Base-by-base conservation (phyloP, 2,329 filamentous ascomycete genomes). In the Sclerotinia glacialis region DNA sequence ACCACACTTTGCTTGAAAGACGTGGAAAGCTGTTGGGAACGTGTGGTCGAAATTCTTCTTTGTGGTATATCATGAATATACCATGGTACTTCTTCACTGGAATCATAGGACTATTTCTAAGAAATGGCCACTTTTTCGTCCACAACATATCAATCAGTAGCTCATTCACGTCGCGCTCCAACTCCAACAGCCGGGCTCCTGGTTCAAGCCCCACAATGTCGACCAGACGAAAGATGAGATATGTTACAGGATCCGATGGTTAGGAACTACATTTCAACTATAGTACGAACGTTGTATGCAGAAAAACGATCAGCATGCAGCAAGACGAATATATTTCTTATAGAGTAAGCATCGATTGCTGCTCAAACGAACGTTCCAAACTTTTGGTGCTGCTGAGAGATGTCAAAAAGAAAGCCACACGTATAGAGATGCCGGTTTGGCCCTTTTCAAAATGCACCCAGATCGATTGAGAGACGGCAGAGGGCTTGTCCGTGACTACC, bases 1-100 rank as follows among this genome's bases (percentile, higher is more conserved):
- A 61, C 58, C 58, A 61, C 58, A 61, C 58, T 8, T 49, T 61
- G n/a, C 44, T 5, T 50, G 14, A 46, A 40, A 40, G 58, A 26
- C 46, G 46, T 37, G 21, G 28, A 49, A 49, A 26, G 31, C 26
- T n/a, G 42, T 34, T 23, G 26, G 34, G 47, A 34, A 34, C 31
- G n/a, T n/a, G 12, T 37, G 12, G 16, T 50, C 58, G 14, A 49
- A 61, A 49, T 49, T 46, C 58, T 49, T 37, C 58, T 61, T 61
- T 16, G n/a, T 26, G n/a, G 26, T 18, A 34, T 18, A 12, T 26
- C 23, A 42, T 37, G 34, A 26, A 42, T 42, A n/a, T 34, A 46
- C 11, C 42, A 46, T 34, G 42, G 34, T 60, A 47, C 21, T 47
- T 49, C 7, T 37, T 61, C 46, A 37, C 16, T 14, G 21, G 16